These are phyloP conservation scores for Paecilomyces niveus DNA, from an alignment of 2,329 filamentous ascomycete genomes.

Conservation along the genomic window DNA sequence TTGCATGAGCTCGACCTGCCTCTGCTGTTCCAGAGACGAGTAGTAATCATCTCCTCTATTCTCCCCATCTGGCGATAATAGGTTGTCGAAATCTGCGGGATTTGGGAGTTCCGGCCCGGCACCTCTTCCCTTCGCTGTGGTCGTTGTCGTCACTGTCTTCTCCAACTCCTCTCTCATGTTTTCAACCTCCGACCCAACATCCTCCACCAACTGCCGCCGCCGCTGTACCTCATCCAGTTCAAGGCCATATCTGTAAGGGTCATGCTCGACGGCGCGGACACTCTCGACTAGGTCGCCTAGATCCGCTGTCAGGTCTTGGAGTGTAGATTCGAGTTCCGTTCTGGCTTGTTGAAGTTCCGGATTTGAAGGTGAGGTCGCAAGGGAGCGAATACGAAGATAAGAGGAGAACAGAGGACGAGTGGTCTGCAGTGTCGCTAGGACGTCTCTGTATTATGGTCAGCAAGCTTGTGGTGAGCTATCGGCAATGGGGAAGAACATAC, in stretches of 20 bases:
- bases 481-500: slow-evolving; percentile 19
- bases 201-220: slow-evolving; percentile 73
- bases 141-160: slow-evolving; percentile 39
- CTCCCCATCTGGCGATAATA: slow-evolving; percentile 30
- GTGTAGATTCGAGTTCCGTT: slow-evolving; percentile 70
- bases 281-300: slow-evolving; percentile 81
- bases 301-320: slow-evolving; percentile 71
- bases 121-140: slow-evolving; percentile 17
- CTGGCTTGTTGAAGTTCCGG: slow-evolving; percentile 62
- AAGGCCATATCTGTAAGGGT: slow-evolving; percentile 81
- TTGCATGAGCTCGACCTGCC: slow-evolving; percentile 85
- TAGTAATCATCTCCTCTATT: slow-evolving; percentile 57
- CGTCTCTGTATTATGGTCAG: slow-evolving; percentile 56
- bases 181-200: slow-evolving; percentile 82
- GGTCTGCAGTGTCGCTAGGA: slow-evolving; percentile 71
- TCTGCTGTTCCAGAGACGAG: slow-evolving; percentile 79
- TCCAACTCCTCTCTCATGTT: slow-evolving; percentile 79
- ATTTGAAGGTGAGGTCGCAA: slow-evolving; percentile 62
- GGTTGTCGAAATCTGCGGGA: slow-evolving; percentile 50
- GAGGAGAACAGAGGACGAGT: slow-evolving; percentile 86
- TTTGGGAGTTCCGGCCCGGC: slow-evolving; percentile 47
- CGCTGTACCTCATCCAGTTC: slow-evolving; percentile 74
- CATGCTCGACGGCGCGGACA: slow-evolving; percentile 77
- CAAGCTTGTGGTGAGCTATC: slow-evolving; percentile 3
- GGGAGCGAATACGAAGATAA: slow-evolving; percentile 89